Percentiles rank a stretch among this genome's conserved stretches.
Conservation (phyloP, 2,329 filamentous ascomycete genomes). For the Diplodia mutila region DNA sequence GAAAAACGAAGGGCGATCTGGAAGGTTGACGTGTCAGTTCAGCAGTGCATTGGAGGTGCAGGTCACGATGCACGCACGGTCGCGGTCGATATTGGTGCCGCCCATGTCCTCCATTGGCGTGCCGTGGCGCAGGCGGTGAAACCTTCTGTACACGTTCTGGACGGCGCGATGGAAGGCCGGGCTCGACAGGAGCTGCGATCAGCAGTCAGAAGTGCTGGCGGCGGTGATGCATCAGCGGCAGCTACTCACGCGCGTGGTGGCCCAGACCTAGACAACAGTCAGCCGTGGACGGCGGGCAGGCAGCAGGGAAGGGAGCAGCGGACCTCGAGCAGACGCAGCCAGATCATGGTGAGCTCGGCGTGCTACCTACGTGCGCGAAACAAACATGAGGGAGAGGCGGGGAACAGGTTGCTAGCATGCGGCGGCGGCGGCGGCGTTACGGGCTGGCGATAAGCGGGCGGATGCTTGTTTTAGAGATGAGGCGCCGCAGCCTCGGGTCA, state of each 20-base stretch:
- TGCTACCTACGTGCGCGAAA: background rate
- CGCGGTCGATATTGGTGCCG: conserved; percentile 51
- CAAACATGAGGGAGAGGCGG: background rate
- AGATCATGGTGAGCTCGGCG: background rate
- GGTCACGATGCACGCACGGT: conserved; percentile 33
- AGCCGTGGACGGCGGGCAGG: conserved; percentile 28
- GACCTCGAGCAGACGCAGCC: conserved; percentile 26
- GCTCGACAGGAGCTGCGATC: conserved; percentile 54
- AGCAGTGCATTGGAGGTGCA: conserved; percentile 31
- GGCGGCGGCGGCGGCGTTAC: conserved; percentile 3
- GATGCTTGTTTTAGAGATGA: conserved; percentile 1
- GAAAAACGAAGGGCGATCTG: conserved; percentile 45
- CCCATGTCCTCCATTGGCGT: conserved; percentile 56
- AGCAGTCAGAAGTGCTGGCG: conserved; percentile 22
- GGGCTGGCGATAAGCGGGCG: conserved; percentile 8
- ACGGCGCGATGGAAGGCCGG: conserved; percentile 60
- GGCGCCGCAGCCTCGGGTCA: conserved; percentile 19
- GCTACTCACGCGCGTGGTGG: conserved; percentile 40
- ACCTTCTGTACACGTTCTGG: conserved; percentile 53
- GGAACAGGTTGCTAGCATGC: background rate
- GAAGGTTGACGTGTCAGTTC: background rate
- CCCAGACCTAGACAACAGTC: conserved; percentile 39
- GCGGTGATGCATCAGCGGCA: background rate
- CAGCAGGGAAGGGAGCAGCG: background rate
- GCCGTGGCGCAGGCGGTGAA: conserved; percentile 51